A percentile compares a stretch with the other conserved stretches of the same genome.
Conservation (phyloP, 345 rosid species). For the Salix suchowensis region DNA sequence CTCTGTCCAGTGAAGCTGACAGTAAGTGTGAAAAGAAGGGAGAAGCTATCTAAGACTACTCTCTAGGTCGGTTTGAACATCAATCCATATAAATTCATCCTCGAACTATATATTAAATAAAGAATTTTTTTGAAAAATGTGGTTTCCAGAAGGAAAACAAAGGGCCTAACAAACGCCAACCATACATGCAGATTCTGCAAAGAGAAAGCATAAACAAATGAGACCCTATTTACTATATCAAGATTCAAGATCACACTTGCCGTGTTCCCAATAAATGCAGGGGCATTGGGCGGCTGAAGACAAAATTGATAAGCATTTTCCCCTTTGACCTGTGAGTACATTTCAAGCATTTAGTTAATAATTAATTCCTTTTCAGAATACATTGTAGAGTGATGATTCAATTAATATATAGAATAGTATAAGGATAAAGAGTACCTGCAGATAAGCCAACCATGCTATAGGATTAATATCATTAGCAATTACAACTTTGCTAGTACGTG, state of each 20-base stretch:
- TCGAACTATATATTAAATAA: no score
- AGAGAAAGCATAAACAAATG: neutral
- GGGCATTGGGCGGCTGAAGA: slow-evolving; percentile 82
- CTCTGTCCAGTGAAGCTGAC: no score
- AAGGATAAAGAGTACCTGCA: slow-evolving; percentile 47
- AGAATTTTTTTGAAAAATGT: no score
- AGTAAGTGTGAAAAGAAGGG: no score
- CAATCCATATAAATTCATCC: no score
- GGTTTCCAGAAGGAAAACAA: neutral
- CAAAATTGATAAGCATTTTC: slow-evolving; percentile 80
- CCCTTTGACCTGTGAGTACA: slow-evolving; percentile 57
- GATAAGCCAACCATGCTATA: slow-evolving; percentile 67
- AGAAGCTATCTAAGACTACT: no score
- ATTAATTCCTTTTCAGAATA: neutral
- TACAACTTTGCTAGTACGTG: slow-evolving; percentile 68
- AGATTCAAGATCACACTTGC: slow-evolving; percentile 32
- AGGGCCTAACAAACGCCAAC: neutral
- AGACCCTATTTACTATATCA: neutral
- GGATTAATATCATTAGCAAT: slow-evolving; percentile 71
- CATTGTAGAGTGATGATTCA: neutral
- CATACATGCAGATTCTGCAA: neutral
- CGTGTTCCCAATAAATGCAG: slow-evolving; percentile 93
- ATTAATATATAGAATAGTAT: neutral
- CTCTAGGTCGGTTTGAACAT: no score
- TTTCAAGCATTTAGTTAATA: neutral